These are phyloP conservation scores for Penicillium diatomitis DNA, from an alignment of 495 filamentous ascomycete species.

Conservation along the genomic window DNA sequence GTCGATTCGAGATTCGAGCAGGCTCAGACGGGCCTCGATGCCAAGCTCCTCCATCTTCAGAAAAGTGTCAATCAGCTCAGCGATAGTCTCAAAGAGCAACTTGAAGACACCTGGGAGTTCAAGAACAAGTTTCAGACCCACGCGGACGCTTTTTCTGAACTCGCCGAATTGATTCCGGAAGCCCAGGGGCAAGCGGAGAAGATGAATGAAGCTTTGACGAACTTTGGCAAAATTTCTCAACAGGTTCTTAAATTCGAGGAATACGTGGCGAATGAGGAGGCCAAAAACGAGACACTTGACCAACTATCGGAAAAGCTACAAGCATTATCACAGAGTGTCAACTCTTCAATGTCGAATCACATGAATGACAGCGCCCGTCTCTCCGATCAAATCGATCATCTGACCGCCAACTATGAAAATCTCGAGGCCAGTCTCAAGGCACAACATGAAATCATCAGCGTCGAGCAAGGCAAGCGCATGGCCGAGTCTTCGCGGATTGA, in stretches of 20 bases:
- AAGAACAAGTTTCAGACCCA: conserved; percentile 1
- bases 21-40: background rate
- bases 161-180: background rate
- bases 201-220: background rate
- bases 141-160: background rate
- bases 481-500: background rate
- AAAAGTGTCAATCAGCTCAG: background rate
- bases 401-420: background rate
- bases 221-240: background rate
- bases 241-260: no score
- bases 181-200: background rate
- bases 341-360: background rate
- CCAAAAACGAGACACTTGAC: background rate
- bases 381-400: background rate
- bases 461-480: background rate
- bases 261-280: no score
- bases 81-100: background rate
- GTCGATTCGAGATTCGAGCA: background rate
- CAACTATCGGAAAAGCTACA: background rate
- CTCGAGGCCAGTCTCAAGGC: background rate
- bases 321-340: background rate
- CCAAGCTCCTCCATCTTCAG: background rate
- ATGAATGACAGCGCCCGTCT: background rate
- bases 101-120: background rate
- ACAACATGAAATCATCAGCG: background rate